phyloP scores from a whole-genome alignment of 2,329 filamentous ascomycete species.

The Meredithiella fracta region DNA sequence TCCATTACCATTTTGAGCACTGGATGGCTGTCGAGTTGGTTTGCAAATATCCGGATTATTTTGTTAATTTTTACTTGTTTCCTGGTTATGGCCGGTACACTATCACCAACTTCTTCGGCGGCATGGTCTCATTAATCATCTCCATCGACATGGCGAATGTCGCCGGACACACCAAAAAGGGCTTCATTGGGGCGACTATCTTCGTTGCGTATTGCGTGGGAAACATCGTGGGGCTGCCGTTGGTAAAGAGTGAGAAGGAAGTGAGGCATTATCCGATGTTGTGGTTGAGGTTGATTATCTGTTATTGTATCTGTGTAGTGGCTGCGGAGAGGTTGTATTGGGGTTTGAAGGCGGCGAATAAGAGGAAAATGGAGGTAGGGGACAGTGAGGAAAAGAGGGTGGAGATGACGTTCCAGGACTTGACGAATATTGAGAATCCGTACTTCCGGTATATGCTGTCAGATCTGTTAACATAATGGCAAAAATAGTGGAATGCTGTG shows the following conservation, averaged over 20 bases:
- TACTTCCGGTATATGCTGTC: slow-evolving; percentile 44
- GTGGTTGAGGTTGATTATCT: slow-evolving; percentile 52
- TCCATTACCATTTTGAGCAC: slow-evolving; percentile 48
- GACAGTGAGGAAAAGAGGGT: slow-evolving; percentile 40
- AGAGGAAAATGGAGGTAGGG: slow-evolving; percentile 28
- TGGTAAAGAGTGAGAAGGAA: slow-evolving; percentile 51
- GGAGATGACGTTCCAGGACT: slow-evolving; percentile 47
- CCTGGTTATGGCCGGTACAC: slow-evolving; percentile 62
- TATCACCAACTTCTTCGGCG: slow-evolving; percentile 57
- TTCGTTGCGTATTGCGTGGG: slow-evolving; percentile 59
- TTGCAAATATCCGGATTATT: slow-evolving; percentile 46
- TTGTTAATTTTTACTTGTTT: slow-evolving; percentile 51
- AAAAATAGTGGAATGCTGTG: not conserved
- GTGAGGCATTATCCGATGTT: slow-evolving; percentile 51
- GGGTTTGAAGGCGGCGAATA: slow-evolving; percentile 44
- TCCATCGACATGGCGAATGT: slow-evolving; percentile 47
- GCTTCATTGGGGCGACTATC: slow-evolving; percentile 55
- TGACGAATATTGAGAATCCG: slow-evolving; percentile 52
- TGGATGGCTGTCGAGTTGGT: slow-evolving; percentile 44
- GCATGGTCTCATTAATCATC: slow-evolving; percentile 44
- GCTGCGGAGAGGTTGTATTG: slow-evolving; percentile 39
- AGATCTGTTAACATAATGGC: too few species aligned
- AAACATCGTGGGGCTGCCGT: slow-evolving; percentile 60
- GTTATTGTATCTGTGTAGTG: slow-evolving; percentile 50
- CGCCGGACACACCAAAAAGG: slow-evolving; percentile 63